Percentiles rank a stretch among this genome's conserved stretches.
phyloP scores from a whole-genome alignment of 2,329 filamentous ascomycete genomes.

The Xylariomycetidae sp. region DNA sequence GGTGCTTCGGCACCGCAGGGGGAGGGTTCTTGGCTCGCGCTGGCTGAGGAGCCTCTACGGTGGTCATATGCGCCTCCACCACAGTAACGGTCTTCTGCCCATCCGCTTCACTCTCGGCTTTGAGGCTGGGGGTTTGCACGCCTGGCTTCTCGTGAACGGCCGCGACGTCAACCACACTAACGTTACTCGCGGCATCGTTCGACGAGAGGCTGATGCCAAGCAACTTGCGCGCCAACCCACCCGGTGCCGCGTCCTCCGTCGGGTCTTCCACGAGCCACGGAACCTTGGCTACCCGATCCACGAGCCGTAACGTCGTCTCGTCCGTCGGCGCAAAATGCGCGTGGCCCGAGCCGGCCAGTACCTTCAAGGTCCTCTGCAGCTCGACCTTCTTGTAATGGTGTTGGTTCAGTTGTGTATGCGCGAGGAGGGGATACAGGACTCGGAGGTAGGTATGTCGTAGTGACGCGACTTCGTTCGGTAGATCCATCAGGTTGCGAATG shows the following conservation, averaged over 20 bases:
- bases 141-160: constrained; percentile 76
- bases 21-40: constrained; percentile 39
- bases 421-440: constrained; percentile 82
- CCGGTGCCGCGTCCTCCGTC: constrained; percentile 24
- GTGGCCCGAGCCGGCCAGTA: constrained; percentile 62
- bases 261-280: constrained; percentile 52
- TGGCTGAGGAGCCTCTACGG: constrained; percentile 4
- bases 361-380: constrained; percentile 66
- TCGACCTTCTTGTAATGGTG: constrained; percentile 91
- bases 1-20: constrained; percentile 50
- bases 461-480: constrained; percentile 73
- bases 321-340: constrained; percentile 76
- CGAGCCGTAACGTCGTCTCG: constrained; percentile 71
- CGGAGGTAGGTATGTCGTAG: constrained; percentile 91
- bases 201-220: constrained; percentile 67
- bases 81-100: constrained; percentile 3
- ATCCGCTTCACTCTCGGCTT: constrained; percentile 17
- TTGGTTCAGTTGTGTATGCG: constrained; percentile 82
- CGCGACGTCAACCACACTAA: constrained; percentile 74
- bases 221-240: constrained; percentile 50
- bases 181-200: constrained; percentile 60
- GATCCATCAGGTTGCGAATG: constrained; percentile 90
- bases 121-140: constrained; percentile 71
- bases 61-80: constrained; percentile 1
- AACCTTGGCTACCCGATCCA: constrained; percentile 68